Evolutionary conservation across 768 basidiomycete species (phyloP), one percentile per base, ranked within the genome.

Genomic region (Suillus paluster): DNA sequence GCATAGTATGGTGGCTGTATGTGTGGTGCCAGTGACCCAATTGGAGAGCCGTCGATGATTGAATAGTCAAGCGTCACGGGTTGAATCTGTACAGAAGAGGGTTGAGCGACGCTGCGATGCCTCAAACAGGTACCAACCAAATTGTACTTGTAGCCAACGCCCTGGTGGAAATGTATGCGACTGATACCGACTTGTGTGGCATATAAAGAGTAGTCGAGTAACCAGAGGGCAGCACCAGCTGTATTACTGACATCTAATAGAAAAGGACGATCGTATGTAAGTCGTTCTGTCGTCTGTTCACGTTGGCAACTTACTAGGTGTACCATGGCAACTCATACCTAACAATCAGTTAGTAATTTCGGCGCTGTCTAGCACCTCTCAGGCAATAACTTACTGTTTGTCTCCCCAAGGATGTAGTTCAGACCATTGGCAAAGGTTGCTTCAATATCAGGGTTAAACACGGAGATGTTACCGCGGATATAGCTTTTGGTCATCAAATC

Each of bases 141-240:
- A 68, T 84, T 86, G 67, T 90, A 91, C 73, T 90, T 91, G 75
- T 81, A 90, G 1, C 89, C 89, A 58, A 90, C 77, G 19, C 88
- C 89, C 59, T 86, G 78, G 67, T 91, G 88, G 78, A 88, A 88
- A 74, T 82, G 86, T 17, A 87, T 63, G 56, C 81, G 77, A 33
- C 80, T 78, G 30, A 87, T 82, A 4, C 84, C 85, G 12, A 86
- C 71, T 64, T 83, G 82, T 2, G 84, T 73, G 68, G 86, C 85
- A 66, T 81, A 87, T 4, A 91, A 74, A 2, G 81, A 77, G 70
- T 90, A 89, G 70, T 91, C 88, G 61, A 89, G 73, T 12, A 81
- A 78, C 89, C 89, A 91, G 21, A 91, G 71, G 19, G 86, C 85
- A 0, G 88, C 87, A 14, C 88, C 90, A 19, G 84, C 88, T 1